Conservation (phyloP, 768 basidiomycete species). For the Pisolithus tinctorius region DNA sequence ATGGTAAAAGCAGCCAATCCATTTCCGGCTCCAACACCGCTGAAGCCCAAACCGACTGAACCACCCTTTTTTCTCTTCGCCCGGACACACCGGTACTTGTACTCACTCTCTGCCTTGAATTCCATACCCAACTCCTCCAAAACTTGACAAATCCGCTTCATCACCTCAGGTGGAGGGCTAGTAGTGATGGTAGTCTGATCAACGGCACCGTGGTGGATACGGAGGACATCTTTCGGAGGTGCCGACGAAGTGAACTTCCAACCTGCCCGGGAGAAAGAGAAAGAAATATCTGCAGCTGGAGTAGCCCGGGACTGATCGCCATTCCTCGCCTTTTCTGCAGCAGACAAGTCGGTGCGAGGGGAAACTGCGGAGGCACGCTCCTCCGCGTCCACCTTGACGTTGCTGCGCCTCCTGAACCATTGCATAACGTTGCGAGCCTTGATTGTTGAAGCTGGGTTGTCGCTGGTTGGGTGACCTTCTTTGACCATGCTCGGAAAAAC, state of each 20-base stretch:
- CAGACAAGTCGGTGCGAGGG: not conserved
- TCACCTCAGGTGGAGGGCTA: conserved; percentile 77
- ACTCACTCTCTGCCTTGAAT: conserved; percentile 82
- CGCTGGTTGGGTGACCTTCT: conserved; percentile 22
- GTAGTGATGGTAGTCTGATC: conserved; percentile 88
- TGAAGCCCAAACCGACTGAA: conserved; percentile 38
- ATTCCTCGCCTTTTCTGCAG: conserved; percentile 8
- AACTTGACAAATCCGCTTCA: conserved; percentile 75
- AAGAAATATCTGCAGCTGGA: conserved; percentile 18
- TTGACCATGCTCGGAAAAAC: conserved; percentile 23
- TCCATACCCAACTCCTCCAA: conserved; percentile 89
- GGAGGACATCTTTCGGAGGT: conserved; percentile 44
- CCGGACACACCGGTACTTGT: conserved; percentile 81
- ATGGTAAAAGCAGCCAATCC: conserved; percentile 71
- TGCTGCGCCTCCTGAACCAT: conserved; percentile 86
- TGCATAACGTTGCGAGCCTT: conserved; percentile 96
- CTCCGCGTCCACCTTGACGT: conserved; percentile 28
- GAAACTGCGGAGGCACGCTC: not conserved
- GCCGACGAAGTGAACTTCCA: conserved; percentile 29
- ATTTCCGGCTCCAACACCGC: conserved; percentile 29
- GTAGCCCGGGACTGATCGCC: conserved; percentile 19
- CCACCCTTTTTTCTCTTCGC: conserved; percentile 63
- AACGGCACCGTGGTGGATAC: conserved; percentile 88
- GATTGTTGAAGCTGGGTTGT: conserved; percentile 66
- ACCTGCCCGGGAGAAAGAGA: conserved; percentile 33